Evolutionary conservation across 352 stramenopile species (phyloP).

Genomic region (Phytopythium delawarense): DNA sequence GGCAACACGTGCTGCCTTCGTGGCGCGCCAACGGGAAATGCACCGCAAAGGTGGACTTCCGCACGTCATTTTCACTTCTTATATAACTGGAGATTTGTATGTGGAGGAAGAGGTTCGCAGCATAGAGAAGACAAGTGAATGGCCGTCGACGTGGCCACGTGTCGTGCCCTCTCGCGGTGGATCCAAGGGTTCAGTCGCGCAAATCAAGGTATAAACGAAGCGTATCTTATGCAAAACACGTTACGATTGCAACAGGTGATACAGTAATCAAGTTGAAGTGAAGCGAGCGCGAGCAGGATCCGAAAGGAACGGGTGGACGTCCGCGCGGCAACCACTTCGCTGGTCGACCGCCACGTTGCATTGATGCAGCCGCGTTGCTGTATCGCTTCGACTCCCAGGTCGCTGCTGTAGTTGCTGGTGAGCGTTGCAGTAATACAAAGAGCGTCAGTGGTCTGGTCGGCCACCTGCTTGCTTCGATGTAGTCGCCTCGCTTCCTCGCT

Average conservation of each 20-base stretch:
- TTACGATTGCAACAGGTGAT: background rate
- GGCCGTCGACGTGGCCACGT: background rate
- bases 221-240: slow-evolving; percentile 2
- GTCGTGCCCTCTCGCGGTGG: slow-evolving; percentile 3
- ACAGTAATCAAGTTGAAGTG: slow-evolving; percentile 1
- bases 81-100: background rate
- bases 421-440: too few relatives aligned
- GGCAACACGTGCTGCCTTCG: background rate
- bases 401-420: too few relatives aligned
- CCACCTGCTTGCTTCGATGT: too few relatives aligned
- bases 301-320: background rate
- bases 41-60: background rate
- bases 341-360: background rate
- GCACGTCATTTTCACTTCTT: background rate
- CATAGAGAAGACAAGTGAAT: background rate
- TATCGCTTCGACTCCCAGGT: too few relatives aligned
- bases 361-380: too few relatives aligned
- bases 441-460: too few relatives aligned
- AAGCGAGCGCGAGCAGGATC: background rate
- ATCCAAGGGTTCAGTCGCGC: background rate
- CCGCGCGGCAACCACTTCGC: background rate
- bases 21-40: background rate
- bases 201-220: background rate
- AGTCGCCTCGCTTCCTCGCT: too few relatives aligned
- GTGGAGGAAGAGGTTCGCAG: background rate